Evolutionary conservation across 225 moss, liverwort and hornwort genomes (phyloP).

Genomic region (Marchantia polymorpha): DNA sequence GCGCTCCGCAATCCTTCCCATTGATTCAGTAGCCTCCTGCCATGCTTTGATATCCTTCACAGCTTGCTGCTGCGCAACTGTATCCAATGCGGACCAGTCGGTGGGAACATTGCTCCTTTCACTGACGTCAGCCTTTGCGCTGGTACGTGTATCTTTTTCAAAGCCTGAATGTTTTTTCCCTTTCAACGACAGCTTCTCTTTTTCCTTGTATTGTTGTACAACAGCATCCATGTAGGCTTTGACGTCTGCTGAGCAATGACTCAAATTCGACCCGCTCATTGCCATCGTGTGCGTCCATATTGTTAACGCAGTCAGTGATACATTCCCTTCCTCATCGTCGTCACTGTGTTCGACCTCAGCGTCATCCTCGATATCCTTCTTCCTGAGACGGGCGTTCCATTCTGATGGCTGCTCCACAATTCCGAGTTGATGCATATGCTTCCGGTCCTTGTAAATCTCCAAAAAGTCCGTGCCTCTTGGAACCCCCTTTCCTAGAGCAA

Average conservation of each 20-base stretch:
- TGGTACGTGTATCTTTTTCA: neutral
- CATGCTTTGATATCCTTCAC: conserved; percentile 21
- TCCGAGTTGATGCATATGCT: conserved; percentile 11
- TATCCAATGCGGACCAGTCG: neutral
- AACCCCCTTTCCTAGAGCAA: conserved; percentile 14
- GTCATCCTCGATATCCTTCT: neutral
- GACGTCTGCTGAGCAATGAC: conserved; percentile 1
- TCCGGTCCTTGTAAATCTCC: conserved; percentile 12
- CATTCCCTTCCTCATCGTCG: conserved; percentile 2
- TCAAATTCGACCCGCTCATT: neutral
- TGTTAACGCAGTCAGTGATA: conserved; percentile 1
- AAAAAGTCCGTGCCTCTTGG: conserved; percentile 13
- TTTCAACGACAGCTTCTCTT: neutral
- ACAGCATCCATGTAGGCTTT: conserved; percentile 16
- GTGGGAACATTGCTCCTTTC: neutral
- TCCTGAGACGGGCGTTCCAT: neutral
- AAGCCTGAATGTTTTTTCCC: neutral
- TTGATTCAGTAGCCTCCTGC: conserved; percentile 21
- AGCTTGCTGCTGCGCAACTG: conserved; percentile 23
- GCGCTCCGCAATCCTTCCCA: conserved; percentile 18
- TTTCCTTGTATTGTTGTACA: conserved; percentile 16
- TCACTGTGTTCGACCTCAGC: neutral
- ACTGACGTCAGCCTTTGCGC: neutral
- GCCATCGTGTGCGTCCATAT: conserved; percentile 17
- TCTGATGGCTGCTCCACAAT: neutral